phyloP scores from a whole-genome alignment of 2,329 filamentous ascomycete species.

The Verticillium tricorpus region DNA sequence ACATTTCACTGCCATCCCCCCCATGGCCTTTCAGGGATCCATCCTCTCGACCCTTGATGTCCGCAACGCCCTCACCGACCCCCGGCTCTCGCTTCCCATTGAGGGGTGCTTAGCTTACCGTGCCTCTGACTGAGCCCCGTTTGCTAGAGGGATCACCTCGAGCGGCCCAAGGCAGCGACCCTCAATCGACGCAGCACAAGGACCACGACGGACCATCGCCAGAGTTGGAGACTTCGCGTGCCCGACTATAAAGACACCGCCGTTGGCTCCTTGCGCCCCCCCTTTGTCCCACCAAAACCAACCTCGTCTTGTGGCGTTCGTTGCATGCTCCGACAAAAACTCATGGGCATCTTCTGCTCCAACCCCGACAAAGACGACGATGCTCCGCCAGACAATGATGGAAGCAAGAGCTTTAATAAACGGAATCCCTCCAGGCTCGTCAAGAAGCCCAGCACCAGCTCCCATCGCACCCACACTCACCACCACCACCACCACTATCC shows the following conservation, averaged over 20 bases:
- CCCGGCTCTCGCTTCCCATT: background rate
- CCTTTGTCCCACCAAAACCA: background rate
- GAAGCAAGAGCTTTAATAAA: background rate
- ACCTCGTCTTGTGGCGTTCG: background rate
- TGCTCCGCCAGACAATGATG: conserved; percentile 1
- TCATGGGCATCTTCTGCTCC: conserved; percentile 13
- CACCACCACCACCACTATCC: background rate
- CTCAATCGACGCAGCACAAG: no score
- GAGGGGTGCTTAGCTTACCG: background rate
- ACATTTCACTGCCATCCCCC: background rate
- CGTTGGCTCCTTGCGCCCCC: background rate
- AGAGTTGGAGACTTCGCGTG: no score
- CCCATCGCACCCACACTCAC: background rate
- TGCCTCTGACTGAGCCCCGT: no score
- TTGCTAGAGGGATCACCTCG: no score
- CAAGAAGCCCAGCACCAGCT: conserved; percentile 5
- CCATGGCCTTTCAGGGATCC: background rate
- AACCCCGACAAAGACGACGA: conserved; percentile 13
- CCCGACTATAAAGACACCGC: background rate
- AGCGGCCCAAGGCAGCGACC: no score
- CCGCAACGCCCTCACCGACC: background rate
- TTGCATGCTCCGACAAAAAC: background rate
- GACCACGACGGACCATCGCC: no score
- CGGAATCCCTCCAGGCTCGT: conserved; percentile 5
- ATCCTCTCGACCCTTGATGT: background rate